Percentiles rank a stretch among this genome's conserved stretches.
phyloP scores from a whole-genome alignment of 176 grass and related monocot species.

The Bolboschoenus planiculmis region DNA sequence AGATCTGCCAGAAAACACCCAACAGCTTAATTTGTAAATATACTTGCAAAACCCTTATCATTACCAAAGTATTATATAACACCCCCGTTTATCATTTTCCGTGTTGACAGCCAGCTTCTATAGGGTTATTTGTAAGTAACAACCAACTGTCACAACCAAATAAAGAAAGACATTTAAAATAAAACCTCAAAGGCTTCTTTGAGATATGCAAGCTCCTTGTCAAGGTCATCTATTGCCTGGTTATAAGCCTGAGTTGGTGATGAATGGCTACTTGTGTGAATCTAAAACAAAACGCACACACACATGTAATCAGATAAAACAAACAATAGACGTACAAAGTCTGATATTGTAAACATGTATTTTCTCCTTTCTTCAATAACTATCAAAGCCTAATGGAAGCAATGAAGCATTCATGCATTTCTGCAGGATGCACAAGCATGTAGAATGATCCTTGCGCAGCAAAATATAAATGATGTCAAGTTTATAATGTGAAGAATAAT shows the following conservation, averaged over 20 bases:
- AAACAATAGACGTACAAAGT: not conserved
- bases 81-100: not conserved
- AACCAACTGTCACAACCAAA: not conserved
- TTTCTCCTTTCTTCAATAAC: not conserved
- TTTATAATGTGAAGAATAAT: not conserved
- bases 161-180: not conserved
- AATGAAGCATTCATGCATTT: not conserved
- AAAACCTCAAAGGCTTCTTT: slow-evolving; percentile 42
- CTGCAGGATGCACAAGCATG: not conserved
- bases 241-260: slow-evolving; percentile 43
- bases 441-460: not conserved
- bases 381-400: slow-evolving; percentile 1
- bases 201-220: slow-evolving; percentile 37
- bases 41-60: not conserved
- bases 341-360: not conserved
- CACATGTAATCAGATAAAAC: not conserved
- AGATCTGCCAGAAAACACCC: not conserved
- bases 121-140: not conserved
- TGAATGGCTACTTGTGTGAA: slow-evolving; percentile 40
- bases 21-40: not conserved
- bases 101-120: not conserved
- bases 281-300: slow-evolving; percentile 23
- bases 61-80: not conserved
- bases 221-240: slow-evolving; percentile 41
- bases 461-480: not conserved